Conservation (phyloP, 2,329 filamentous ascomycete genomes). For the Proliferodiscus dingleyae region DNA sequence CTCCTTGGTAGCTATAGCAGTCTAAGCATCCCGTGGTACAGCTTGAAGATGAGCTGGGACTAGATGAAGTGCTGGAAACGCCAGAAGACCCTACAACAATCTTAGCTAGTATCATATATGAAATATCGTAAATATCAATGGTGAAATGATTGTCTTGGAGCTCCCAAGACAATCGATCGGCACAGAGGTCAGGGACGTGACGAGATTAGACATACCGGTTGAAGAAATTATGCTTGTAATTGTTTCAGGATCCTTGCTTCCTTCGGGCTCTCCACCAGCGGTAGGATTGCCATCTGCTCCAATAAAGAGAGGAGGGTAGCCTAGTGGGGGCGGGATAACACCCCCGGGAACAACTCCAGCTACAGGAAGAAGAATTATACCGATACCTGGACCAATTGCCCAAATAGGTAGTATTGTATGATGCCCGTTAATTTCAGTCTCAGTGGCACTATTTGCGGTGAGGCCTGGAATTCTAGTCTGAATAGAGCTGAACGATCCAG, state of each 20-base stretch:
- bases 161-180: too few species aligned
- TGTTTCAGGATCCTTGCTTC: conserved; percentile 7
- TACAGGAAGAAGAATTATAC: conserved; percentile 4
- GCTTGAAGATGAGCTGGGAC: not conserved
- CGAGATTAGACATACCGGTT: too few species aligned
- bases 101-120: too few species aligned
- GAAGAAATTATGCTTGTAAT: not conserved
- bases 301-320: conserved; percentile 7
- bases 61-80: not conserved
- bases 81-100: too few species aligned
- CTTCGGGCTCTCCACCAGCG: conserved; percentile 3
- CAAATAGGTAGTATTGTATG: conserved; percentile 8
- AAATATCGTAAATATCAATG: too few species aligned
- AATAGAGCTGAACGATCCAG: conserved; percentile 1
- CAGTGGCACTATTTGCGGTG: conserved; percentile 5
- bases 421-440: conserved; percentile 3
- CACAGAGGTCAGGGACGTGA: too few species aligned
- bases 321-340: conserved; percentile 5
- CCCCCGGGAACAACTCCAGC: not conserved
- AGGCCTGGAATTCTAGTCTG: conserved; percentile 8
- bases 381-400: conserved; percentile 4
- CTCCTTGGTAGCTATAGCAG: conserved; percentile 4
- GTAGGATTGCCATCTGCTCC: conserved; percentile 5
- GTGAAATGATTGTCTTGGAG: too few species aligned
- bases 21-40: conserved; percentile 2